Percentiles rank a stretch among this genome's conserved stretches.
Conservation (phyloP, 2,329 filamentous ascomycete genomes). For the Diaporthe capsici region DNA sequence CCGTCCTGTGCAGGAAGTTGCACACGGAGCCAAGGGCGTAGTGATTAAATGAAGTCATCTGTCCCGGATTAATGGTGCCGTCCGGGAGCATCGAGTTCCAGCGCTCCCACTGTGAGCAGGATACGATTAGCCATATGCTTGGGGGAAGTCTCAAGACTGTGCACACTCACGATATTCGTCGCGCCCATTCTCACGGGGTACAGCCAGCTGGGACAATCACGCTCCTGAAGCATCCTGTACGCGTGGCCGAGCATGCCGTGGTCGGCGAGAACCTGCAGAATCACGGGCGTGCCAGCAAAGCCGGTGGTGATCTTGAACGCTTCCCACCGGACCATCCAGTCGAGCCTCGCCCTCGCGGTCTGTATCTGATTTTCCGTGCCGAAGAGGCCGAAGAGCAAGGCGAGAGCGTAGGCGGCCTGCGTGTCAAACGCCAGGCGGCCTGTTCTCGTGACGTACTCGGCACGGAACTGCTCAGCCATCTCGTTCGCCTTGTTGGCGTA, state of each 20-base stretch:
- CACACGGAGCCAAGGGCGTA: slow-evolving; percentile 57
- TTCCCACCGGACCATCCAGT: slow-evolving; percentile 35
- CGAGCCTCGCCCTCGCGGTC: slow-evolving; percentile 35
- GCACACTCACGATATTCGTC: slow-evolving; percentile 50
- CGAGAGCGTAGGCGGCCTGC: slow-evolving; percentile 48
- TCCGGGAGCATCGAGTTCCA: slow-evolving; percentile 57
- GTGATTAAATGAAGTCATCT: slow-evolving; percentile 59
- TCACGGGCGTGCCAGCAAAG: slow-evolving; percentile 41
- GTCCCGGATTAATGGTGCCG: slow-evolving; percentile 53
- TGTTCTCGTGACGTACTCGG: slow-evolving; percentile 46
- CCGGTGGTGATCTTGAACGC: slow-evolving; percentile 37
- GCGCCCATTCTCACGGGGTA: slow-evolving; percentile 55
- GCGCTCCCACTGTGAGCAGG: slow-evolving; percentile 52
- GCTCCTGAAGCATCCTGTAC: slow-evolving; percentile 64
- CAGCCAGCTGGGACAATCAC: slow-evolving; percentile 54
- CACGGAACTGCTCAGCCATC: slow-evolving; percentile 46
- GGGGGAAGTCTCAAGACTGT: neutral
- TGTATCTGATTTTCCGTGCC: slow-evolving; percentile 38
- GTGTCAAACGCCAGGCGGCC: slow-evolving; percentile 46
- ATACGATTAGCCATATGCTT: neutral
- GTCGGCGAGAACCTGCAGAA: slow-evolving; percentile 39
- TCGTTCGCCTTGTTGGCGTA: slow-evolving; percentile 44
- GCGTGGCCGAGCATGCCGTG: slow-evolving; percentile 51
- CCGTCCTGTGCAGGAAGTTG: slow-evolving; percentile 53
- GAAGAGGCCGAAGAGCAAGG: slow-evolving; percentile 44